Percentiles rank a stretch among this genome's conserved stretches.
Conservation (phyloP, 352 stramenopile genomes). For the Phytopythium helicoides region DNA sequence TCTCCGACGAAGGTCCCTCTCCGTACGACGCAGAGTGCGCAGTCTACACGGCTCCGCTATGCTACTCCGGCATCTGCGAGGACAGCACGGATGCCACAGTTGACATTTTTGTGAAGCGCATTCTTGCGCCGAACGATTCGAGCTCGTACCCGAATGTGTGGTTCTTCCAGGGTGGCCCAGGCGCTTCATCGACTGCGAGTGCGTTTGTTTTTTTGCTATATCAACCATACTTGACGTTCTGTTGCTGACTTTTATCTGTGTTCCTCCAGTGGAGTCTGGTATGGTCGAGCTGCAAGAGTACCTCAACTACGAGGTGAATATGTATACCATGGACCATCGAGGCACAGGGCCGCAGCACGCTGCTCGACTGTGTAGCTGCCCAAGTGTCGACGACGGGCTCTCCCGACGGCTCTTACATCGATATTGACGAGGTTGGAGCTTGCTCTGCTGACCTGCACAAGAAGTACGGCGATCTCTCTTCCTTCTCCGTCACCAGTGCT, state of each 20-base stretch:
- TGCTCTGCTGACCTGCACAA: slow-evolving; percentile 33
- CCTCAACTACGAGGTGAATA: slow-evolving; percentile 32
- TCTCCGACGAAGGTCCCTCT: slow-evolving; percentile 13
- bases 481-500: slow-evolving; percentile 47
- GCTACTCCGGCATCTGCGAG: slow-evolving; percentile 27
- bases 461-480: slow-evolving; percentile 36
- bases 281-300: slow-evolving; percentile 26
- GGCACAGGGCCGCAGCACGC: slow-evolving; percentile 41
- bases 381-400: slow-evolving; percentile 34
- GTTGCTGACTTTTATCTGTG: not conserved
- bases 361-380: slow-evolving; percentile 36
- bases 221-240: not conserved
- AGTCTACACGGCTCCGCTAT: slow-evolving; percentile 27
- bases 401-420: slow-evolving; percentile 17
- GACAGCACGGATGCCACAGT: slow-evolving; percentile 13
- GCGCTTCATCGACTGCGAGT: slow-evolving; percentile 34
- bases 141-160: slow-evolving; percentile 31
- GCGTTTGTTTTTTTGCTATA: slow-evolving; percentile 5
- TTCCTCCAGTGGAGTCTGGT: slow-evolving; percentile 29
- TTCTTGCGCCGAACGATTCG: slow-evolving; percentile 16
- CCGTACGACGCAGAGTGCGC: slow-evolving; percentile 25
- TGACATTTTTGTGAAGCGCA: slow-evolving; percentile 44
- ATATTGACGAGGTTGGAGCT: slow-evolving; percentile 18
- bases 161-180: slow-evolving; percentile 42
- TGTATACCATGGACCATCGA: slow-evolving; percentile 60